These are phyloP conservation scores for Lodderomyces jiufengensis DNA, from an alignment of 1,139 yeast genomes.

Conservation along the genomic window DNA sequence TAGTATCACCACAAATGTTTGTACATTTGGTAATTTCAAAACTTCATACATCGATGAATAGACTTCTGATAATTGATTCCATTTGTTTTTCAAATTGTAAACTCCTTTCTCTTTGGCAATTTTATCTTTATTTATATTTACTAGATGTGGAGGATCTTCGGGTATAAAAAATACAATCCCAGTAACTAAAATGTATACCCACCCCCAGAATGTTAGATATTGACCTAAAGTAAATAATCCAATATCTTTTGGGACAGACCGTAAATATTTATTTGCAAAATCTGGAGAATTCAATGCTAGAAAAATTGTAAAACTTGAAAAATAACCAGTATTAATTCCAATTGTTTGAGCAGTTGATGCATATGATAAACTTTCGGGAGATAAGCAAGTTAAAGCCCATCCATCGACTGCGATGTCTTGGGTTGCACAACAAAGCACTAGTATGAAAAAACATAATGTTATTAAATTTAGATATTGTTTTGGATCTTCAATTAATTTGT, in stretches of 20 bases:
- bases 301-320: conserved; percentile 85
- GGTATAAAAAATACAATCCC: conserved; percentile 49
- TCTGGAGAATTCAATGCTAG: conserved; percentile 89
- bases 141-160: conserved; percentile 61
- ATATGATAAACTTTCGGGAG: conserved; percentile 76
- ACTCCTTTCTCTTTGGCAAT: conserved; percentile 31
- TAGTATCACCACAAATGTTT: conserved; percentile 69
- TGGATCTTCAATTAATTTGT: conserved; percentile 54
- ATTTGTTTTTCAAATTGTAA: conserved; percentile 22
- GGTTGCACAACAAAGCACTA: conserved; percentile 90
- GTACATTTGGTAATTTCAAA: conserved; percentile 71
- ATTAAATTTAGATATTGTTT: conserved; percentile 51
- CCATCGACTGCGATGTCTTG: conserved; percentile 99
- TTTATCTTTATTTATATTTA: conserved; percentile 36
- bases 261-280: conserved; percentile 80
- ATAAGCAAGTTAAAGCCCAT: conserved; percentile 90
- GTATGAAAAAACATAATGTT: conserved; percentile 62
- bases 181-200: conserved; percentile 67
- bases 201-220: conserved; percentile 77
- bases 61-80: conserved; percentile 42
- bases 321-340: conserved; percentile 92
- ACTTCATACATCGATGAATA: conserved; percentile 77
- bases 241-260: conserved; percentile 53
- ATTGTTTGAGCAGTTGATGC: conserved; percentile 98
- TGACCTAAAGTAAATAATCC: conserved; percentile 74